Evolutionary conservation across 441 rosid species (phyloP).

Genomic region (Adansonia grandidieri): DNA sequence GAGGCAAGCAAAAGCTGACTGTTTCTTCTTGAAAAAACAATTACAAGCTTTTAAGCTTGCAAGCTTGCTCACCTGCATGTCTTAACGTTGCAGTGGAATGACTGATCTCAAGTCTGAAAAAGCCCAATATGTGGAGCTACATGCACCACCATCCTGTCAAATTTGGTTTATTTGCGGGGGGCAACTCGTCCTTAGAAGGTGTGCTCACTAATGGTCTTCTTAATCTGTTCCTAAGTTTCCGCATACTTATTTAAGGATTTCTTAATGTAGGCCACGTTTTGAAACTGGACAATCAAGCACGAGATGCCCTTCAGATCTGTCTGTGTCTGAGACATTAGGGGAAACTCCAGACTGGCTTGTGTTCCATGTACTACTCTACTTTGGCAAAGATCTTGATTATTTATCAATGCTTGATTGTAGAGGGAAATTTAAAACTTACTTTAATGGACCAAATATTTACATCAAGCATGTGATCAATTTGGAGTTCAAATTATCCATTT

Average conservation of each 20-base stretch:
- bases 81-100: constrained; percentile 51
- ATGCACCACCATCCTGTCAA: constrained; percentile 54
- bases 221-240: background rate
- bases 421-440: background rate
- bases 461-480: background rate
- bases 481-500: background rate
- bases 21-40: background rate
- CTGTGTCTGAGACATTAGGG: constrained; percentile 16
- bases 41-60: background rate
- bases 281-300: constrained; percentile 25
- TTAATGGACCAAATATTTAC: background rate
- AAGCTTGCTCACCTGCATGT: constrained; percentile 21
- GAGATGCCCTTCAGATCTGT: constrained; percentile 19
- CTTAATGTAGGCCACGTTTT: constrained; percentile 12
- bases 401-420: background rate
- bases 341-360: constrained; percentile 27
- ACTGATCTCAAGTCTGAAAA: constrained; percentile 55
- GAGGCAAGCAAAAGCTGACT: background rate
- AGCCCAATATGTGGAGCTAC: constrained; percentile 48
- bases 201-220: constrained; percentile 10
- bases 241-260: background rate
- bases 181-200: constrained; percentile 54
- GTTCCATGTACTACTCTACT: constrained; percentile 12
- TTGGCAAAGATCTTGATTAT: constrained; percentile 6
- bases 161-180: constrained; percentile 66